A percentile compares a stretch with the other conserved stretches of the same genome.
Conservation (phyloP, 805 yeast genomes). For the Candida mattraensis region DNA sequence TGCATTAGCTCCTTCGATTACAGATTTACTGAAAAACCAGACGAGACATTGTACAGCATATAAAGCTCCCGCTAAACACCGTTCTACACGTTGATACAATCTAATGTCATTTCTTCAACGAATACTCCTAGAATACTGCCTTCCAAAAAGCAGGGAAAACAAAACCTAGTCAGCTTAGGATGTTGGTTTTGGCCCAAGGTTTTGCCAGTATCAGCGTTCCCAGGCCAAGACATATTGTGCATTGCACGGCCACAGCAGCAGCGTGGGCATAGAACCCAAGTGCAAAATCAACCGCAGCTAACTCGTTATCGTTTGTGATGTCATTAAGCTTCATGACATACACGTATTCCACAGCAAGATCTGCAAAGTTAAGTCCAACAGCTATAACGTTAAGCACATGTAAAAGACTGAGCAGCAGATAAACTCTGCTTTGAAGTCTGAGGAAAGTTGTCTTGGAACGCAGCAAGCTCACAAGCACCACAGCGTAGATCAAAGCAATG, state of each 20-base stretch:
- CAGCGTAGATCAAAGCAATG: constrained; percentile 17
- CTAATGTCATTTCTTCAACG: no score
- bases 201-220: constrained; percentile 11
- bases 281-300: constrained; percentile 22
- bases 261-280: constrained; percentile 19
- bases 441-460: constrained; percentile 17
- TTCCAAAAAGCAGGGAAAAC: no score
- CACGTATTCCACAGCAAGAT: constrained; percentile 14
- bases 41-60: constrained; percentile 39
- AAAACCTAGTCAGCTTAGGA: constrained; percentile 5
- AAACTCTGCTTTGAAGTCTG: constrained; percentile 7
- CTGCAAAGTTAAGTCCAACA: constrained; percentile 12
- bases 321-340: constrained; percentile 21
- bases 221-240: constrained; percentile 17
- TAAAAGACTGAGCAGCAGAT: constrained; percentile 8
- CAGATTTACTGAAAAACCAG: constrained; percentile 64
- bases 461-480: constrained; percentile 15
- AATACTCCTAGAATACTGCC: no score
- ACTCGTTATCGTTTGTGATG: constrained; percentile 14
- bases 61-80: no score
- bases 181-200: constrained; percentile 17
- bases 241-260: constrained; percentile 12
- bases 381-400: constrained; percentile 9
- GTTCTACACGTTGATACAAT: no score
- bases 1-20: constrained; percentile 62